These are phyloP conservation scores for Plasmodium relictum DNA, from an alignment of 169 alveolate species.

Conservation along the genomic window DNA sequence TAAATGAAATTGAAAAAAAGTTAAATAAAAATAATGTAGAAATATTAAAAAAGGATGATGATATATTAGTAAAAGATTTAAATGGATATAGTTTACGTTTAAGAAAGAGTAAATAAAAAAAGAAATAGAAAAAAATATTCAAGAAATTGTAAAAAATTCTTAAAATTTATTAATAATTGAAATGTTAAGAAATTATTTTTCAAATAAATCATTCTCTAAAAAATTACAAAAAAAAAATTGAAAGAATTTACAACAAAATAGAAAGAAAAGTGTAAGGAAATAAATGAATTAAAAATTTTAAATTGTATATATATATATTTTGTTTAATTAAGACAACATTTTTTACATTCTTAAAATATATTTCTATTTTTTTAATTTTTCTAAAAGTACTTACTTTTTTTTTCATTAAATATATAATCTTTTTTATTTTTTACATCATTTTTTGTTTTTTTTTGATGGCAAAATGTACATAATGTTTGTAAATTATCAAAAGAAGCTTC, in stretches of 20 bases:
- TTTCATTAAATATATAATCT: no score
- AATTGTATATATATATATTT: neutral
- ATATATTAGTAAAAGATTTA: constrained; percentile 42
- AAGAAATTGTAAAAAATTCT: constrained; percentile 5
- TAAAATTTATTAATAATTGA: neutral
- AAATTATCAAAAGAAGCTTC: constrained; percentile 62
- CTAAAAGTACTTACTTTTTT: no score
- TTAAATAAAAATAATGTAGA: constrained; percentile 37
- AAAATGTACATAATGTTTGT: constrained; percentile 64
- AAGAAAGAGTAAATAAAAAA: constrained; percentile 3
- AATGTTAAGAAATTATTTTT: neutral
- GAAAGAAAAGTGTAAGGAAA: neutral
- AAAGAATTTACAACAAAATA: neutral
- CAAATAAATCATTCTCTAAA: neutral
- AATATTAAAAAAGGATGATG: constrained; percentile 16
- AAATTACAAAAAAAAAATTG: neutral
- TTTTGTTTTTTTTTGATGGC: constrained; percentile 67
- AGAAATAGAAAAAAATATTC: no score
- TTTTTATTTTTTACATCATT: constrained; percentile 24
- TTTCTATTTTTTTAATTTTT: neutral
- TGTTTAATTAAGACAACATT: neutral
- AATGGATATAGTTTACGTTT: constrained; percentile 48
- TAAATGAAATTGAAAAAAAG: constrained; percentile 33
- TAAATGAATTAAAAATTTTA: neutral
- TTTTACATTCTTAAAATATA: neutral